Evolutionary conservation across 73 alveolate genomes (phyloP).

Genomic region (Blepharisma stoltei): DNA sequence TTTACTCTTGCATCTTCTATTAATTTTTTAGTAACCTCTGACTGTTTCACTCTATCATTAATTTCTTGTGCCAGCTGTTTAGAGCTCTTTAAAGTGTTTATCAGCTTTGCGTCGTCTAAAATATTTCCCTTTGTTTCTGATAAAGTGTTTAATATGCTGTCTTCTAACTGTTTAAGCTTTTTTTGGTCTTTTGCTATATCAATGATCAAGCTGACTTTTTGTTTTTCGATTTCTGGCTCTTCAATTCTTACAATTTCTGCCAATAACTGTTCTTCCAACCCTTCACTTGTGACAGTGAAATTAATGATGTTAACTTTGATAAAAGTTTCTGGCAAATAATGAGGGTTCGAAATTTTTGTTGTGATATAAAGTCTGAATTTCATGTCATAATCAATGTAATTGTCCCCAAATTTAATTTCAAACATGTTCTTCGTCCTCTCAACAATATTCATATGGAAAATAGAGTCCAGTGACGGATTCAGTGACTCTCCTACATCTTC

Average conservation of each 20-base stretch:
- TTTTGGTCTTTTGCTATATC: slow-evolving; percentile 82
- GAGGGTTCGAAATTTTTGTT: slow-evolving; percentile 95
- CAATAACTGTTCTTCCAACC: slow-evolving; percentile 91
- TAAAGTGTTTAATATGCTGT: slow-evolving; percentile 76
- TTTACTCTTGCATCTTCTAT: slow-evolving; percentile 81
- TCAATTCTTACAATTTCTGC: slow-evolving; percentile 93
- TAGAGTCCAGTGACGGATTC: slow-evolving; percentile 91
- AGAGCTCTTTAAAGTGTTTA: slow-evolving; percentile 78
- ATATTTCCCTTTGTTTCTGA: slow-evolving; percentile 87
- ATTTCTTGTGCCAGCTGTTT: slow-evolving; percentile 80
- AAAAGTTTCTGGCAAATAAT: slow-evolving; percentile 93
- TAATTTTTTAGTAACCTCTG: slow-evolving; percentile 81
- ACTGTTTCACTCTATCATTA: slow-evolving; percentile 68
- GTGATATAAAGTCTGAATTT: slow-evolving; percentile 87
- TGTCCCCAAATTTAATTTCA: slow-evolving; percentile 83
- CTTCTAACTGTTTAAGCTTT: slow-evolving; percentile 79
- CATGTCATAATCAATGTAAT: slow-evolving; percentile 73
- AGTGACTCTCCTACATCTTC: slow-evolving; percentile 89
- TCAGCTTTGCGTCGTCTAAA: slow-evolving; percentile 84
- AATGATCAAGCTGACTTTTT: slow-evolving; percentile 73
- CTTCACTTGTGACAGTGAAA: slow-evolving; percentile 94
- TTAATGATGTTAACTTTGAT: slow-evolving; percentile 96
- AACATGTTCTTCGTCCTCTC: slow-evolving; percentile 83
- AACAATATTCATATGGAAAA: slow-evolving; percentile 71
- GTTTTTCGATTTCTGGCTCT: slow-evolving; percentile 91